These are phyloP conservation scores for Hortaea werneckii DNA, from an alignment of 2,329 filamentous ascomycete genomes.

Conservation along the genomic window DNA sequence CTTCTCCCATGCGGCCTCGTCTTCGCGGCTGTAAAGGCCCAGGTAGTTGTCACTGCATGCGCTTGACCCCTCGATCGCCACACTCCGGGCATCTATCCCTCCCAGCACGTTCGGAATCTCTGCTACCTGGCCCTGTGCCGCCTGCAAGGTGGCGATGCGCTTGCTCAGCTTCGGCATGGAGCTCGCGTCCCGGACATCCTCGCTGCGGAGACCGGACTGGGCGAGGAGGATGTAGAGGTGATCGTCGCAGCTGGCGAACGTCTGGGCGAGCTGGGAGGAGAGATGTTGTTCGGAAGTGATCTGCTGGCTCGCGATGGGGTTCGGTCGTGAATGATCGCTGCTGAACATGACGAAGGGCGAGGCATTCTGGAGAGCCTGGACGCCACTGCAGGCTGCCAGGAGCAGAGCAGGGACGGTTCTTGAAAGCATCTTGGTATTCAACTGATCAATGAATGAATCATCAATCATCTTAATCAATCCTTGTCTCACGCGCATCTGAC, in stretches of 20 bases:
- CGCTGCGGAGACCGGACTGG: conserved; percentile 62
- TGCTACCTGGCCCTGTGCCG: conserved; percentile 15
- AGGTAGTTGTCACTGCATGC: not conserved
- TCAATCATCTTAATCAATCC: no score
- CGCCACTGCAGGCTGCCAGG: conserved; percentile 24
- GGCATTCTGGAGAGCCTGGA: conserved; percentile 70
- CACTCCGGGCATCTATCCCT: conserved; percentile 32
- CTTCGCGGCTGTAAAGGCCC: not conserved
- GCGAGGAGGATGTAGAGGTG: conserved; percentile 61
- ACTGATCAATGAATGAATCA: no score
- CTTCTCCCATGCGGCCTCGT: not conserved
- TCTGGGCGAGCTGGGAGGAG: conserved; percentile 25
- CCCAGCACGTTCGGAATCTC: conserved; percentile 46
- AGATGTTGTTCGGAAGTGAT: conserved; percentile 18
- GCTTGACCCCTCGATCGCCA: conserved; percentile 20
- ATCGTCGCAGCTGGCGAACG: conserved; percentile 35
- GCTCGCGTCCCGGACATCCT: conserved; percentile 42
- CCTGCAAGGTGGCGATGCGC: conserved; percentile 15
- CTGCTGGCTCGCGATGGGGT: conserved; percentile 14
- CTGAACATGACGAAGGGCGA: conserved; percentile 87
- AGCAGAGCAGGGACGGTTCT: conserved; percentile 13
- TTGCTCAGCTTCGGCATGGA: conserved; percentile 39
- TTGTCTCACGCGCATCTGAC: no score
- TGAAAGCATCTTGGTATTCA: conserved; percentile 11
- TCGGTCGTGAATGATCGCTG: conserved; percentile 39